Base-by-base conservation (phyloP, 2,329 filamentous ascomycete genomes). In the Fusarium chuoi region DNA sequence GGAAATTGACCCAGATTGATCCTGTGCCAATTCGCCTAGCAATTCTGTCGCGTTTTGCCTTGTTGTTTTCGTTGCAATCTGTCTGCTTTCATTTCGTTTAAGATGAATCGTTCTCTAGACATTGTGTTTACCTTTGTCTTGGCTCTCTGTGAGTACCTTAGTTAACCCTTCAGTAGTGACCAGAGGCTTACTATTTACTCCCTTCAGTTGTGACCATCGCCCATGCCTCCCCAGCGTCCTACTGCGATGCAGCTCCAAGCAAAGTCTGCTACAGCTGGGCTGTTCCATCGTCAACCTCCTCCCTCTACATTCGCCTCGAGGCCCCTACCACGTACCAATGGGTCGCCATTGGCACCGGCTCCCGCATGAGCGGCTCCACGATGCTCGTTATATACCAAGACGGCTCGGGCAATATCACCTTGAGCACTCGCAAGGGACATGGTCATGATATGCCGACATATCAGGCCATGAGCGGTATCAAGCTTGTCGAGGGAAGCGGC, bases 181-280 rank as follows among this genome's bases (percentile, higher is more conserved):
- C 9, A 42, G 7, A 30, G 8, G 12, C 61, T 36, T 5, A 49
- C 15, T 1, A 7, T 6, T 6, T 1, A 26, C 15, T 6, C 7
- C 14, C 8, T 22, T 5, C 8, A 64, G 57, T 64, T 7, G 5
- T 14, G 10, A 15, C 15, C 7, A 1, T 26, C 17, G 7, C 2
- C 7, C 24, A 26, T n/a, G 24, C 56, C 4, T 64, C 62, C 1
- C 36, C 57, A 5, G 22, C 12, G 7, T 64, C 57, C 5, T 62
- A 64, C 36, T 64, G 62, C 22, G 57, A 62, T 7, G 44, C 44
- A 33, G 9, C 26, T 0, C 49, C 57, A 8, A 26, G 38, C 17
- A 38, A 51, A 6, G 28, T 64, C 22, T 64, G 62, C 30, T 62
- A 64, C 62, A 62, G 44, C 11, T 64, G 44, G 62, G 62, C 56